Evolutionary conservation across 331 rosid species (phyloP).

Genomic region (Acacia concinna): DNA sequence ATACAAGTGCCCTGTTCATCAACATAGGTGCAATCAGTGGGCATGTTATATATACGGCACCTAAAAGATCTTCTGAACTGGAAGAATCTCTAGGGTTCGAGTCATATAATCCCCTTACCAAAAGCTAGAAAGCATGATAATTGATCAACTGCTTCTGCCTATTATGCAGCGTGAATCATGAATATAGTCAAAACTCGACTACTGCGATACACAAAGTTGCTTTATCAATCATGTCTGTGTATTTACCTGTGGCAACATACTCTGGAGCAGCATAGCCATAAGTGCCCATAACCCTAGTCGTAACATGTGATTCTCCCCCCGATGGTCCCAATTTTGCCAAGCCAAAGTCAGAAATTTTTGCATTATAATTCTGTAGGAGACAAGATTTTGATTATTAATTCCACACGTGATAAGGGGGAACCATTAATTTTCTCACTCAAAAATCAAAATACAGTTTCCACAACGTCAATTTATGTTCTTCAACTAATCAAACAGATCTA

Average conservation of each 20-base stretch:
- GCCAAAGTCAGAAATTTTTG: conserved; percentile 87
- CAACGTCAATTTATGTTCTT: conserved; percentile 1
- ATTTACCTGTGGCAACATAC: conserved; percentile 77
- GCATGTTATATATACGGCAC: conserved; percentile 1
- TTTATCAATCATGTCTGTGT: background rate
- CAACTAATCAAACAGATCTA: background rate
- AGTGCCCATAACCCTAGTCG: conserved; percentile 82
- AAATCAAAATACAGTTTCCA: conserved; percentile 4
- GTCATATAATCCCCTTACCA: background rate
- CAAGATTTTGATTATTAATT: conserved; percentile 21
- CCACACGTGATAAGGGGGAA: background rate
- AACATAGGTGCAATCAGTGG: conserved; percentile 4
- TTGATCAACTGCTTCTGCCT: background rate
- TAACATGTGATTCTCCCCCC: conserved; percentile 72
- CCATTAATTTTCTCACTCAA: conserved; percentile 6
- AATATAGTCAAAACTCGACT: conserved; percentile 6
- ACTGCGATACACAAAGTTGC: background rate
- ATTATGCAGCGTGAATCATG: conserved; percentile 7
- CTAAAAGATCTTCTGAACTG: background rate
- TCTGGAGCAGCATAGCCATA: conserved; percentile 93
- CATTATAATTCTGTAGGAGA: conserved; percentile 59
- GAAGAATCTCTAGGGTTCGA: background rate
- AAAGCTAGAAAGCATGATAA: background rate
- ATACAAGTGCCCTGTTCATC: conserved; percentile 73
- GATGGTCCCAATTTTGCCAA: conserved; percentile 85